Conservation (phyloP, 140 eudicot species). For the Senecio squalidus region DNA sequence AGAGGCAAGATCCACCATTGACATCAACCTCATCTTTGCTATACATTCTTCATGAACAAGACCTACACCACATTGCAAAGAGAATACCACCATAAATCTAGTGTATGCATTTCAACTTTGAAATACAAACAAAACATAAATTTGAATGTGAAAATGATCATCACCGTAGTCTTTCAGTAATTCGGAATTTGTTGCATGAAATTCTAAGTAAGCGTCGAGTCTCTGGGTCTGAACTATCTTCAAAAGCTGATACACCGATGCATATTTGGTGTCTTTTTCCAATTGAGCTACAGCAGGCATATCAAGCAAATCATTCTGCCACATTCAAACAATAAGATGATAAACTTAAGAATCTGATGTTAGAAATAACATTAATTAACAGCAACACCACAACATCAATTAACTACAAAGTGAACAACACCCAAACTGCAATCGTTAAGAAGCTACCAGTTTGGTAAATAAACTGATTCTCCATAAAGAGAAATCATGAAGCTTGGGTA, state of each 20-base stretch:
- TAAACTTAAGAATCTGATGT: background rate
- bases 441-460: too few relatives aligned
- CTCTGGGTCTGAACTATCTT: slow-evolving; percentile 69
- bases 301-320: slow-evolving; percentile 85
- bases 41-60: slow-evolving; percentile 85
- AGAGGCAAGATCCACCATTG: slow-evolving; percentile 75
- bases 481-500: too few relatives aligned
- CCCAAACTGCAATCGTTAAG: background rate
- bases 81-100: background rate
- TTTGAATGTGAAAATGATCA: background rate
- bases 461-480: too few relatives aligned
- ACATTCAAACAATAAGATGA: background rate
- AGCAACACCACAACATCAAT: too few relatives aligned
- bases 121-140: background rate
- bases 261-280: slow-evolving; percentile 75
- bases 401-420: too few relatives aligned
- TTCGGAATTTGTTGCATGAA: slow-evolving; percentile 55
- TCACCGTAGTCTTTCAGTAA: slow-evolving; percentile 56
- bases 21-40: slow-evolving; percentile 83
- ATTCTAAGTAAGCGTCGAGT: slow-evolving; percentile 68
- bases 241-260: slow-evolving; percentile 63
- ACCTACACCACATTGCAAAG: slow-evolving; percentile 53
- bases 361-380: background rate
- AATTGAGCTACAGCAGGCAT: slow-evolving; percentile 82
- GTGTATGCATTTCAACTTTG: background rate